phyloP scores from a whole-genome alignment of 495 filamentous ascomycete genomes.

The Neurospora sp. region DNA sequence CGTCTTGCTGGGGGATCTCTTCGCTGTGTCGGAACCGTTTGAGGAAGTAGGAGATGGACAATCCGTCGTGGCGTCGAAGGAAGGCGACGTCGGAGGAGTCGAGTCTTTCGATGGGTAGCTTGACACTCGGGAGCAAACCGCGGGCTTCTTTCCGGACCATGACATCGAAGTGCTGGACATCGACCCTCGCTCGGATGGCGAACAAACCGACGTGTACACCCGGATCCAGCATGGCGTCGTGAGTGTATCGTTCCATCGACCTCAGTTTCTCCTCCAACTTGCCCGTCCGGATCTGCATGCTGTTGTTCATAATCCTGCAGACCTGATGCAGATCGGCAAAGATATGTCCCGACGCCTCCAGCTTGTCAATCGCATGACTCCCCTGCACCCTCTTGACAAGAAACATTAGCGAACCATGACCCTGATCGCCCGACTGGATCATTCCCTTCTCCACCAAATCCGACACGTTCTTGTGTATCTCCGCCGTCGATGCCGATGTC shows the following conservation, averaged over 20 bases:
- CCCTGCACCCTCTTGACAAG: conserved; percentile 57
- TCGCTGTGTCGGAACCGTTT: conserved; percentile 35
- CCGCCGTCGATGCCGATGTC: background rate
- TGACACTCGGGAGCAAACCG: conserved; percentile 58
- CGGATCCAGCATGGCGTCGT: conserved; percentile 42
- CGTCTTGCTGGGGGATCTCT: conserved; percentile 10
- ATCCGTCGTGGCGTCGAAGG: conserved; percentile 47
- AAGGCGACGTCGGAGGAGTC: conserved; percentile 48
- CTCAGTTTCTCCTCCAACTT: conserved; percentile 45
- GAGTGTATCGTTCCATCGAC: conserved; percentile 51
- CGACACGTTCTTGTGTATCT: background rate
- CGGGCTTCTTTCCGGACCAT: conserved; percentile 54
- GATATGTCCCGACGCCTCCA: conserved; percentile 64
- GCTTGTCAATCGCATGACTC: conserved; percentile 41
- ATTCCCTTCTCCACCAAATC: conserved; percentile 20
- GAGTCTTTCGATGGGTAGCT: conserved; percentile 47
- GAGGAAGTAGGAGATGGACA: conserved; percentile 42
- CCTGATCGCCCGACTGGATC: conserved; percentile 26
- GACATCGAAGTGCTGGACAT: conserved; percentile 59
- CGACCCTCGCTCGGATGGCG: conserved; percentile 55
- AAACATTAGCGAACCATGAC: conserved; percentile 70
- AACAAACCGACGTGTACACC: conserved; percentile 73
- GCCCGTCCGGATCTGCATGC: conserved; percentile 56
- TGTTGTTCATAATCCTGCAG: conserved; percentile 51
- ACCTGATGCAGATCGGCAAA: conserved; percentile 66